Base-by-base conservation (phyloP, 441 rosid genomes). In the Heliophila coronopifolia region DNA sequence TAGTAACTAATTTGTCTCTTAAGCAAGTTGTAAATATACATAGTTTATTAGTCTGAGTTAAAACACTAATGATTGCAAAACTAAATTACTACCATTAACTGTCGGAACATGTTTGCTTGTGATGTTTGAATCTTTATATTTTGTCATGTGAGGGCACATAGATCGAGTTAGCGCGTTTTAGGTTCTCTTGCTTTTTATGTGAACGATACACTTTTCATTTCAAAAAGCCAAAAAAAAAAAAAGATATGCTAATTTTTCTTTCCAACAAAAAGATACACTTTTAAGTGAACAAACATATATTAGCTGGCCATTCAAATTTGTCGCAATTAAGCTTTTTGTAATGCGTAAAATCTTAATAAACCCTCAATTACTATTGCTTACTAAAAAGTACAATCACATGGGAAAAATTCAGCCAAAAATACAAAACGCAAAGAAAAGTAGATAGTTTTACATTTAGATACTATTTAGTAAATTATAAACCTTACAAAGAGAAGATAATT, bases 391-490 rank as follows among this genome's bases (percentile, higher is more conserved):
- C 49, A 54, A 31, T 46, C 43, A 62, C 61, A 54, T 54, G 61
- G 36, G 35, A 26, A 24, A 12, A 16, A 59, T 30, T 40, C 52
- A 43, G 32, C 38, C 43, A 60, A 27, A 26, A 35, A 13, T n/a
- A 13, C 15, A 61, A 27, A 15, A 44, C 13, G 53, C 61, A 73
- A 64, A 66, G 49, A 52, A 37, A 46, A 5, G 19, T 54, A 36
- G 34, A 50, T 50, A 44, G 65, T 18, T 42, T 16, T 66, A 59
- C 71, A 63, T 61, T 58, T 69, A 60, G 62, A 68, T 58, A 67
- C 59, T 54, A 54, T 62, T n/a, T n/a, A 65, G 52, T 51, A 63
- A 62, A 9, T 50, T 37, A 46, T 61, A 59, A 55, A 68, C 62
- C 43, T 23, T 13, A 27, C 23, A 30, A 2, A 37, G 32, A 18